These are phyloP conservation scores for Vitis rupestris DNA, from an alignment of 164 flowering plant species.

Conservation along the genomic window DNA sequence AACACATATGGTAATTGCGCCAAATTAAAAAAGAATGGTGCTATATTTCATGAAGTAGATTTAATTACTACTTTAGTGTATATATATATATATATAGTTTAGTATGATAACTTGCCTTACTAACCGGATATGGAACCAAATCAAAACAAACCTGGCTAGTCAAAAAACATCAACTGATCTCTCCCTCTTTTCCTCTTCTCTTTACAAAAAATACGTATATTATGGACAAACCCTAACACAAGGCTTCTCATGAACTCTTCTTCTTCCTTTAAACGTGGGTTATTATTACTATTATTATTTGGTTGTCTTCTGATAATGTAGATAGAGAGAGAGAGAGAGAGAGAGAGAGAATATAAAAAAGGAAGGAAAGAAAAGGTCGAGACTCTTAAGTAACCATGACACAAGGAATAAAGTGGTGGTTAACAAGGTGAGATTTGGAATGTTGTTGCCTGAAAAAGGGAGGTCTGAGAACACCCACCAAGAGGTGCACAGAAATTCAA, in stretches of 20 bases:
- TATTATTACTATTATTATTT: not conserved
- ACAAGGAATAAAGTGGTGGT: conserved; percentile 18
- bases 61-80: too few relatives aligned
- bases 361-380: not conserved
- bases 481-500: too few relatives aligned
- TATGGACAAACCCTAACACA: not conserved
- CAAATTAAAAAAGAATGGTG: too few relatives aligned
- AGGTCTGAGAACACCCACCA: too few relatives aligned
- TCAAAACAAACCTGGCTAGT: not conserved
- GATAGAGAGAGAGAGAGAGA: not conserved
- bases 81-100: too few relatives aligned
- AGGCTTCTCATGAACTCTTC: conserved; percentile 8
- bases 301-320: too few relatives aligned
- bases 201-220: not conserved
- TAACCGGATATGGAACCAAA: too few relatives aligned
- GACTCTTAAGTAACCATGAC: conserved; percentile 5
- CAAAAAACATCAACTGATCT: not conserved
- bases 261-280: not conserved
- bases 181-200: conserved; percentile 6
- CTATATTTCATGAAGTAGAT: too few relatives aligned
- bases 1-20: too few relatives aligned
- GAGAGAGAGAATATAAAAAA: not conserved
- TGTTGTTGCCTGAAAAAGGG: conserved; percentile 2
- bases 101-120: too few relatives aligned
- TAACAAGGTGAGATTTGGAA: conserved; percentile 9